Base-by-base conservation (phyloP, 345 rosid species). In the Alliaria petiolata region DNA sequence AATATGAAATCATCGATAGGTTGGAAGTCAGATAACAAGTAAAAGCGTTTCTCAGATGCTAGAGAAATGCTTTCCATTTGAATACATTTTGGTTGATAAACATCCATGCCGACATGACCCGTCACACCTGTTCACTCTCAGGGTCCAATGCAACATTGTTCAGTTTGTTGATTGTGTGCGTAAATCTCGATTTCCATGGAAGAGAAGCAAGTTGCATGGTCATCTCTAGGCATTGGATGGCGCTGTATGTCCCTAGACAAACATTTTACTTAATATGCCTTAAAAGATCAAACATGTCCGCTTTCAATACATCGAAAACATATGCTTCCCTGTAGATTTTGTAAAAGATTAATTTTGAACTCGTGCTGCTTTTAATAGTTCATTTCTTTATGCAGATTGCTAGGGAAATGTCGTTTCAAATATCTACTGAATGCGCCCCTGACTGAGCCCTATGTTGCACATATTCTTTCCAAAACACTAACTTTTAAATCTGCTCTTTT, bases 51-150 rank as follows among this genome's bases (percentile, higher is more conserved):
- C 86, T 80, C 91, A 85, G 80, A 81, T 90, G 92, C 81, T 93
- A 53, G 97, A 90, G 84, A 82, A 86, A 47, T 76, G 79, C 74
- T 83, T 65, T 69, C 96, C 92, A 17, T 84, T 77, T 78, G 69
- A 87, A 39, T 90, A 90, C 71, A 84, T 93, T 72, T 68, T 93
- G 84, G 89, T 93, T 47, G 96, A 89, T 46, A 71, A 82, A 62
- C 98, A 93, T 74, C 88, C 96, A 19, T 82, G 69, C 62, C 89
- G 98, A 68, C 96, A 93, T 62, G 98, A 93, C 82, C 97, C 97
- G 54, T 93, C 89, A 52, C 98, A 93, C 79, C 67, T 84, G 71
- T 91, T 93, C 43, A 86, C 98, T 34, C 95, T 90, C 79, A 90
- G 95, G 81, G 84, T 93, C 65, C 91, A 93, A 54, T 79, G 96